Base-by-base conservation (phyloP, 176 grass and related monocot genomes). In the Zoysia pacifica region DNA sequence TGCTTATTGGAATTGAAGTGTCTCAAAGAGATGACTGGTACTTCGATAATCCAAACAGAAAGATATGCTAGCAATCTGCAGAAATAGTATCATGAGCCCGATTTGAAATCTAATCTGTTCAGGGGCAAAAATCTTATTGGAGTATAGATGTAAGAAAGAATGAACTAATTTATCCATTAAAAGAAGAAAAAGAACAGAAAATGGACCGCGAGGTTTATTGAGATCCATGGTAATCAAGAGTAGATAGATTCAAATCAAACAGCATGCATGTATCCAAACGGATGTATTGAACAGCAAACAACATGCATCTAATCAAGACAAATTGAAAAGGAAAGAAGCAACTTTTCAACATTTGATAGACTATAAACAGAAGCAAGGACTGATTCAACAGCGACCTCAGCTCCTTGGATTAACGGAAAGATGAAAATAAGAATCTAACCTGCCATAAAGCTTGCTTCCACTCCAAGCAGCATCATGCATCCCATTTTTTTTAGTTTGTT, bases 401-500 rank as follows among this genome's bases (percentile, higher is more conserved):
- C 61, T 82, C n/a, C 49, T 61, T 51, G 53, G 38, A 78, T 82
- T 61, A 66, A 53, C 46, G 41, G 70, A 59, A 76, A 67, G 65
- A 68, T 67, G 60, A 40, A 37, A 67, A 14, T 49, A 39, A 80
- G 64, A 75, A 83, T 66, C 86, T 83, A 58, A 89, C 90, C 90
- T 86, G 65, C 20, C 36, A 72, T 37, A 82, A 80, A 75, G 70
- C 48, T 75, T 74, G 56, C 62, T 12, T 87, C 77, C 47, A 62
- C 66, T 82, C 78, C 87, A 89, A 78, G 83, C 59, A 89, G 78
- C 76, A 75, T 68, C 77, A 58, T 77, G 59, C 66, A 65, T 37
- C 64, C 65, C 78, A 85, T 82, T 67, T 53, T 53, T 85, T n/a
- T 67, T 47, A 75, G 67, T 79, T 70, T 47, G 47, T 44, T 73